Base-by-base conservation (phyloP, 805 yeast species). In the Cyberlindnera amylophila region DNA sequence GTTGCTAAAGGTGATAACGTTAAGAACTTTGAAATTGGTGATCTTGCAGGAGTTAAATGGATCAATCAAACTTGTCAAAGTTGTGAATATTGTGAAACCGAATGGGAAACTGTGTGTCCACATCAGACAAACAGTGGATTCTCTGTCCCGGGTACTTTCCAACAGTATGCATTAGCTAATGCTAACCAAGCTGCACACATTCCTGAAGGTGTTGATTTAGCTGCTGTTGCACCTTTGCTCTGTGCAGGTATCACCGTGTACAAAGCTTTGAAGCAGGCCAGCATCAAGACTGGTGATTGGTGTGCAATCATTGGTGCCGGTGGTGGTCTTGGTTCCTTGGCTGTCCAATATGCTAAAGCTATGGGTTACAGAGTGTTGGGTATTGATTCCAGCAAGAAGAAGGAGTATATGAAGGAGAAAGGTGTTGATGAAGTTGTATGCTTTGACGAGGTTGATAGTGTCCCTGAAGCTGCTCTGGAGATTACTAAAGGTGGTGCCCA, bases 191-290 rank as follows among this genome's bases (percentile, higher is more conserved):
- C 90, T 26, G 91, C 91, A 16, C 69, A 72, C 49, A 75, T 86
- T 55, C 87, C 91, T 34, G 59, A 71, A 53, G 81, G 78, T 42
- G 68, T 82, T 32, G 87, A 86, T 59, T 71, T 85, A 53, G 86
- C 88, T 36, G 70, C 65, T 45, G 76, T 76, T 46, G 80, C 93
- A 5, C 95, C 95, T 50, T 74, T 86, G 57, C 74, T 86, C 55
- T 86, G 95, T 70, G 95, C 93, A 17, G 95, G 95, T 63, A 75
- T 86, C 65, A 86, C 95, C 27, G 91, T 82, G 37, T 86, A 86
- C 79, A 85, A 83, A 71, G 95, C 90, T 21, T 69, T 86, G 62
- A 85, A 84, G 71, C 80, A 83, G 36, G 83, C 91, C 27, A 72
- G 73, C 36, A 67, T 80, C 54, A 58, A 49, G 42, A 74, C 85